These are phyloP conservation scores for Lolium multiflorum DNA, from an alignment of 176 grass and related monocot species.

Conservation along the genomic window DNA sequence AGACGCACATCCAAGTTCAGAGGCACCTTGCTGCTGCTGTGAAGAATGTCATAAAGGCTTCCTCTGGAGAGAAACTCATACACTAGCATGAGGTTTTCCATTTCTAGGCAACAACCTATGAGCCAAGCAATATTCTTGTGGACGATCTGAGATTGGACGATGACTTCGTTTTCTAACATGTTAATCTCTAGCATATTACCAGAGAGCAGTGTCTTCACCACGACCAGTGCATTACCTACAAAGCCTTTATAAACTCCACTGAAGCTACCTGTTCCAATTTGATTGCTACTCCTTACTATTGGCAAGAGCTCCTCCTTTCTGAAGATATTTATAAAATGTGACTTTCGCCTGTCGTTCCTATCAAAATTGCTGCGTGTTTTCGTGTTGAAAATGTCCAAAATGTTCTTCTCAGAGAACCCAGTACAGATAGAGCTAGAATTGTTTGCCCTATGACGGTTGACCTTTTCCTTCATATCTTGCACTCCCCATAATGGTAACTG, in stretches of 20 bases:
- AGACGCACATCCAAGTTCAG: neutral
- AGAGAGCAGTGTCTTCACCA: neutral
- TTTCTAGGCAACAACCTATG: neutral
- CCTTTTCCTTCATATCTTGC: neutral
- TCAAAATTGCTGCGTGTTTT: neutral
- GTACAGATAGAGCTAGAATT: neutral
- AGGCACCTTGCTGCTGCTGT: neutral
- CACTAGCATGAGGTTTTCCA: neutral
- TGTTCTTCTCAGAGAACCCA: neutral
- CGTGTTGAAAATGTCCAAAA: neutral
- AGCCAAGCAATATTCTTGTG: neutral
- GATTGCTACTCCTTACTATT: neutral
- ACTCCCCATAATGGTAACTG: neutral
- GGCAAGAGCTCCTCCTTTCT: neutral
- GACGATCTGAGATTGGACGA: neutral
- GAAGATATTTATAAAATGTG: neutral
- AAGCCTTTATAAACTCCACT: neutral
- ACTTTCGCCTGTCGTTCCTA: neutral
- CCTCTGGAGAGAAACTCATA: neutral
- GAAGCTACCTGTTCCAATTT: neutral
- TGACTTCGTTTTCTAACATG: neutral
- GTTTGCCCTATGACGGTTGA: neutral
- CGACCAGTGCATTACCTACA: neutral
- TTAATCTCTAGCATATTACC: neutral
- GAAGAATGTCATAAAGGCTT: neutral